phyloP scores from a whole-genome alignment of 83 land plant species.

The Isoetes engelmannii region DNA sequence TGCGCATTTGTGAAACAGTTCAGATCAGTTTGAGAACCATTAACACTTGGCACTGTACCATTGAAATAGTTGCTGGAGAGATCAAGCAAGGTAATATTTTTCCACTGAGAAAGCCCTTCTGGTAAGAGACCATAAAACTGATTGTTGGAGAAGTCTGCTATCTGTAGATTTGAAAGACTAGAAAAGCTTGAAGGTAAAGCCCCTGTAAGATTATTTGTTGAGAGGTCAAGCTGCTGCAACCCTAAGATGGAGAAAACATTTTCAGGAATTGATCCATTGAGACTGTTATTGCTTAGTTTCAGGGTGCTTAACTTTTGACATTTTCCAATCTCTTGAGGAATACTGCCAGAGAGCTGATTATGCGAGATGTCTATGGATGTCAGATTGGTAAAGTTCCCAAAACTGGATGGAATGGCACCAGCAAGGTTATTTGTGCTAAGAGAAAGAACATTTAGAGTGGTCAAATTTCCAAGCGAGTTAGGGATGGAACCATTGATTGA shows the following conservation, averaged over 20 bases:
- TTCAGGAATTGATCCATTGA: constrained; percentile 19
- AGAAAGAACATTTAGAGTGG: constrained; percentile 2
- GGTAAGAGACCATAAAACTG: constrained; percentile 26
- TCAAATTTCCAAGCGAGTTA: constrained; percentile 12
- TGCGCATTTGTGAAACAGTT: constrained; percentile 57
- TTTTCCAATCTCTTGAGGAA: constrained; percentile 25
- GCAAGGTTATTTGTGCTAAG: constrained; percentile 19
- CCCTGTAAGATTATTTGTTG: constrained; percentile 56
- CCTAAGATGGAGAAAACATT: constrained; percentile 13
- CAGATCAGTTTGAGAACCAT: constrained; percentile 16
- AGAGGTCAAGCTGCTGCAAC: constrained; percentile 36
- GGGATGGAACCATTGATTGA: constrained; percentile 28
- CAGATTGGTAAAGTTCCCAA: not conserved
- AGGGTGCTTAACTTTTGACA: not conserved
- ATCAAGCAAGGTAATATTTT: constrained; percentile 3
- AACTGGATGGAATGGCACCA: not conserved
- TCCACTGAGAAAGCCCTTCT: not conserved
- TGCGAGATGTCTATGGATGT: constrained; percentile 41
- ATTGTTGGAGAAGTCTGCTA: constrained; percentile 54
- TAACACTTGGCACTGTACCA: constrained; percentile 35
- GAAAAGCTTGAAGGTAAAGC: constrained; percentile 27
- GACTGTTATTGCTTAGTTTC: not conserved
- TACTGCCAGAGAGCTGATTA: constrained; percentile 50
- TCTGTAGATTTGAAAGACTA: constrained; percentile 17
- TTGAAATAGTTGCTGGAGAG: constrained; percentile 40